These are phyloP conservation scores for Aspergillus awamori DNA, from an alignment of 2,329 filamentous ascomycete genomes.

Conservation along the genomic window DNA sequence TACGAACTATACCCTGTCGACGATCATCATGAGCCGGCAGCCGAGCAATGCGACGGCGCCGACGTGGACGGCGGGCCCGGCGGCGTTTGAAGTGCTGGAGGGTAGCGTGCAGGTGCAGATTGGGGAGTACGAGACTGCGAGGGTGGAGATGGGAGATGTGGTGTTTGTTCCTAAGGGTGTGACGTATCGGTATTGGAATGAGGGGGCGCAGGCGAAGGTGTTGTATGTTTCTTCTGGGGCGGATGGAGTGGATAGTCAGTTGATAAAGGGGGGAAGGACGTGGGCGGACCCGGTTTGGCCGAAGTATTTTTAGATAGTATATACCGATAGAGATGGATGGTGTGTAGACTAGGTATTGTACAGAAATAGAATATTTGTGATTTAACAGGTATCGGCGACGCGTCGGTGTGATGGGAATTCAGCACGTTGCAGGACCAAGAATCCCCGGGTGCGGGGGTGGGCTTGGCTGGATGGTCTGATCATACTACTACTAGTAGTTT, in stretches of 20 bases:
- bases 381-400: neutral
- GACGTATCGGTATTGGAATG: conserved; percentile 39
- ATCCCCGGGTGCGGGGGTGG: neutral
- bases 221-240: conserved; percentile 26
- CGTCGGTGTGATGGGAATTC: neutral
- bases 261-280: conserved; percentile 15
- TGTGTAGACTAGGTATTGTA: too few species aligned
- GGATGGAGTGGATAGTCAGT: conserved; percentile 20
- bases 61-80: conserved; percentile 31
- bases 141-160: conserved; percentile 42
- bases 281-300: neutral
- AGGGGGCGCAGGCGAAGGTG: conserved; percentile 29
- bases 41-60: conserved; percentile 27
- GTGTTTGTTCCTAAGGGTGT: conserved; percentile 42
- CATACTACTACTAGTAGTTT: too few species aligned
- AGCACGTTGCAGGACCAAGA: neutral
- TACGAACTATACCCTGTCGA: conserved; percentile 49
- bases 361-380: neutral
- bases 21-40: conserved; percentile 43
- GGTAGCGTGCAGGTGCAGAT: conserved; percentile 41
- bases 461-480: neutral
- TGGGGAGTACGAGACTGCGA: conserved; percentile 31
- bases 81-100: conserved; percentile 45
- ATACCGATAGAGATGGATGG: neutral
- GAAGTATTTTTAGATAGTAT: neutral